Conservation (phyloP, 495 filamentous ascomycete species). For the Opeltia flavorubescens region DNA sequence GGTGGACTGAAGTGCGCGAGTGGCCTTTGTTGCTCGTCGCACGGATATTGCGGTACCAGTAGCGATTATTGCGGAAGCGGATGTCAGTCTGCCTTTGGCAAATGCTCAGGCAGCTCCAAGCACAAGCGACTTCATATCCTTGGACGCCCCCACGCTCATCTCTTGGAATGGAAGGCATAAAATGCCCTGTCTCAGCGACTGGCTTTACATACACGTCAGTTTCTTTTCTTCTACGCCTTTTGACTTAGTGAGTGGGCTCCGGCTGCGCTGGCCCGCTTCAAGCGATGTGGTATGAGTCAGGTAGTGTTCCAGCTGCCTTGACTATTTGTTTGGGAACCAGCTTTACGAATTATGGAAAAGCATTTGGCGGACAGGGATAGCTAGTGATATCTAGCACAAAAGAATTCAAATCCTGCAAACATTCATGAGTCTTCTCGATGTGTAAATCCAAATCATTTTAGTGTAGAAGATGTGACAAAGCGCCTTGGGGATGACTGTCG, state of each 20-base stretch:
- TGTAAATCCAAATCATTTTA: too few species aligned
- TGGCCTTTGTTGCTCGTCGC: slow-evolving; percentile 15
- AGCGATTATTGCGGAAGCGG: slow-evolving; percentile 26
- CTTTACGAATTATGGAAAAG: neutral
- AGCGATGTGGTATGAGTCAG: neutral
- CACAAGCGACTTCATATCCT: slow-evolving; percentile 1
- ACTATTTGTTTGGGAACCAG: neutral
- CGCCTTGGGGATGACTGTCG: too few species aligned
- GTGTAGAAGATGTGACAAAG: too few species aligned
- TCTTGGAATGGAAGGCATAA: neutral
- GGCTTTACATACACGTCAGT: neutral
- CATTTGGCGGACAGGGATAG: neutral
- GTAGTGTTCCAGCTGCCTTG: neutral
- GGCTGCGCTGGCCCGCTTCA: neutral
- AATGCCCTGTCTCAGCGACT: neutral
- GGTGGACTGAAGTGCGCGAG: slow-evolving; percentile 12
- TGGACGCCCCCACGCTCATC: neutral
- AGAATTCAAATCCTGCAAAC: too few species aligned
- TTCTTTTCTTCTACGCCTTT: neutral
- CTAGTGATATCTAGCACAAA: neutral
- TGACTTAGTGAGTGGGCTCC: neutral
- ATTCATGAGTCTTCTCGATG: too few species aligned
- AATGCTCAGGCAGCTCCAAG: slow-evolving; percentile 12
- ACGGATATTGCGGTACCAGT: slow-evolving; percentile 25
- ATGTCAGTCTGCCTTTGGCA: slow-evolving; percentile 26